Conservation (phyloP, 192 early-diverging fungal genomes). For the Coemansia sp. region DNA sequence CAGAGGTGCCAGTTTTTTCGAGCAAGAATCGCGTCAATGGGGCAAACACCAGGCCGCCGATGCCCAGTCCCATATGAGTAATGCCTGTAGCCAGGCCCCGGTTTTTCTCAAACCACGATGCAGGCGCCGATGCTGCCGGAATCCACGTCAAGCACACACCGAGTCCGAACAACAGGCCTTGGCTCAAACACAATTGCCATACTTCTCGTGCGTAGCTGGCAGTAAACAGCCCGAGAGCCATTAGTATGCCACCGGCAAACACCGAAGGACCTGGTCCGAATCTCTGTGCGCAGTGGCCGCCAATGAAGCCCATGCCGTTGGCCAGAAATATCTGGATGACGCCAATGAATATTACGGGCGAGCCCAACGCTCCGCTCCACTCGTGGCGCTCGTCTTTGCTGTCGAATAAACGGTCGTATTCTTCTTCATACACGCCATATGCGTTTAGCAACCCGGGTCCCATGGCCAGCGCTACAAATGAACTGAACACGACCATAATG, state of each 20-base stretch:
- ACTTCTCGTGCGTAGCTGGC: constrained; percentile 60
- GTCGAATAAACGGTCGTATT: constrained; percentile 46
- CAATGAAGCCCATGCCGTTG: constrained; percentile 47
- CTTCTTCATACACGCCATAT: constrained; percentile 52
- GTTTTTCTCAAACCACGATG: constrained; percentile 65
- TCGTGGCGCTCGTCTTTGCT: constrained; percentile 33
- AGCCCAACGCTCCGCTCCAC: constrained; percentile 22
- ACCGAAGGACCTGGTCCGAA: constrained; percentile 50
- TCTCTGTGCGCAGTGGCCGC: constrained; percentile 26
- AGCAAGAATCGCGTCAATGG: constrained; percentile 55
- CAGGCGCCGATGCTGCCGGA: constrained; percentile 60
- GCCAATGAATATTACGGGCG: constrained; percentile 50
- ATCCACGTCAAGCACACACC: constrained; percentile 62
- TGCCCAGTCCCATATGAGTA: constrained; percentile 66
- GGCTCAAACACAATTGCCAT: constrained; percentile 68
- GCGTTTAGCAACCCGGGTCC: constrained; percentile 49
- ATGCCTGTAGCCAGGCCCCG: constrained; percentile 65
- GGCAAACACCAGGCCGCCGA: constrained; percentile 63
- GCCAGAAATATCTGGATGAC: constrained; percentile 47
- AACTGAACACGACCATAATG: constrained; percentile 43
- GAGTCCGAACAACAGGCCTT: constrained; percentile 66
- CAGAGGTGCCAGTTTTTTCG: constrained; percentile 43
- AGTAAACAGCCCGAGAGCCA: constrained; percentile 58
- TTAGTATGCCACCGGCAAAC: constrained; percentile 43
- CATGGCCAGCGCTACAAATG: constrained; percentile 39